Evolutionary conservation across 176 grass and related monocot species (phyloP).

Genomic region (Elaeis guineensis): DNA sequence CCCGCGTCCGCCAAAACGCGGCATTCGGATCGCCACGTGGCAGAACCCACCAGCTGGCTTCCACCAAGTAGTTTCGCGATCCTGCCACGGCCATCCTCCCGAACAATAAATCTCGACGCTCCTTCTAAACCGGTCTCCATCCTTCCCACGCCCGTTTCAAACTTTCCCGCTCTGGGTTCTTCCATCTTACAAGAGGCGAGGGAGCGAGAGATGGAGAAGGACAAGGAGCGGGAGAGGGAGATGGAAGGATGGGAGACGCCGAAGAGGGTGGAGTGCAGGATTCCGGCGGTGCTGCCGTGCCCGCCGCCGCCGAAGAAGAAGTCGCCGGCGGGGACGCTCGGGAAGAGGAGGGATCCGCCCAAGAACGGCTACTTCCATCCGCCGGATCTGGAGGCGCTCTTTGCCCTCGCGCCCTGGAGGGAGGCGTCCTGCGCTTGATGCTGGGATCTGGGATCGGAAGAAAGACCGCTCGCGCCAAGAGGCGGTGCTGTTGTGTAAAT

Average conservation of each 20-base stretch:
- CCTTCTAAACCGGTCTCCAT: too few relatives aligned
- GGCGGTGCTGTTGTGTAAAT: too few relatives aligned
- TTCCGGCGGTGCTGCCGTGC: slow-evolving; percentile 48
- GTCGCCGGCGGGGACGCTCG: slow-evolving; percentile 16
- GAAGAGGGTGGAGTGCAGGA: slow-evolving; percentile 67
- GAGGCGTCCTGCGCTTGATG: slow-evolving; percentile 53
- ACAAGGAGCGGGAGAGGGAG: slow-evolving; percentile 1
- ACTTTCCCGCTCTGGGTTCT: too few relatives aligned
- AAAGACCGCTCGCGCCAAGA: neutral
- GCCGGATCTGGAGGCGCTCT: slow-evolving; percentile 64
- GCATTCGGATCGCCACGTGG: too few relatives aligned
- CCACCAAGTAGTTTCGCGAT: too few relatives aligned
- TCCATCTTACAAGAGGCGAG: too few relatives aligned
- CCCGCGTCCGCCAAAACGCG: too few relatives aligned
- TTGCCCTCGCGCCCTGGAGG: slow-evolving; percentile 42
- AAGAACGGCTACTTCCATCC: slow-evolving; percentile 93
- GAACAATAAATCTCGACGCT: too few relatives aligned
- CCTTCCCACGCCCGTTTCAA: too few relatives aligned
- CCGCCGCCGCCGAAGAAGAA: slow-evolving; percentile 67
- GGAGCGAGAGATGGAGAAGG: slow-evolving; percentile 3
- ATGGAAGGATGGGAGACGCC: slow-evolving; percentile 68
- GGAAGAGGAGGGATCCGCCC: slow-evolving; percentile 44
- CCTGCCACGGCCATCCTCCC: too few relatives aligned
- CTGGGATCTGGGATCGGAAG: slow-evolving; percentile 5
- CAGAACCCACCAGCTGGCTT: too few relatives aligned